phyloP scores from a whole-genome alignment of 805 yeast species.

The Wickerhamiella azymoides region DNA sequence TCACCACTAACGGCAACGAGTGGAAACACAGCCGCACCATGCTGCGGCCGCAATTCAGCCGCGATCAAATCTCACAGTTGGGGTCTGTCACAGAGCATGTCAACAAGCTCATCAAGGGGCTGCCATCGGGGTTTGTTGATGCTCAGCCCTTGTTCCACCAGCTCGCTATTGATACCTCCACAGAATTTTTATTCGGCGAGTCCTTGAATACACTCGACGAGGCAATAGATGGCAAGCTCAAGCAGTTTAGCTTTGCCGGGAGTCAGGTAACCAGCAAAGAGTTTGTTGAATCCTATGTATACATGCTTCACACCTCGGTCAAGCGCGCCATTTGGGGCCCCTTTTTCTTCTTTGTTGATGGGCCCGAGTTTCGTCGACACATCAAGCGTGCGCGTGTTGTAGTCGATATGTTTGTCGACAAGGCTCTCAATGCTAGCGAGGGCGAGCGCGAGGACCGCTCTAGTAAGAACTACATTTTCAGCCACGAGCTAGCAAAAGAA shows the following conservation, averaged over 20 bases:
- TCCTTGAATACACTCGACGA: conserved; percentile 18
- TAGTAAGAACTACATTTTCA: conserved; percentile 28
- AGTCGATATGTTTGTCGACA: conserved; percentile 24
- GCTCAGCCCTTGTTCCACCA: conserved; percentile 17
- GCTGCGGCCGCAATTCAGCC: conserved; percentile 25
- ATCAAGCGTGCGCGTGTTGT: conserved; percentile 22
- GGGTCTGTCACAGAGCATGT: conserved; percentile 15
- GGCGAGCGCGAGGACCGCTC: conserved; percentile 21
- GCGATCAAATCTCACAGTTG: conserved; percentile 24
- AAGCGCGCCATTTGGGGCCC: conserved; percentile 16
- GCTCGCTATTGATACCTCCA: conserved; percentile 20
- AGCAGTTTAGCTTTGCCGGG: background rate
- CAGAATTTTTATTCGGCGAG: conserved; percentile 23
- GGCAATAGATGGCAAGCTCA: conserved; percentile 2
- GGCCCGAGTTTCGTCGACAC: conserved; percentile 26
- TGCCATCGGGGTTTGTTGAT: conserved; percentile 20
- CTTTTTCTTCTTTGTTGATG: conserved; percentile 16
- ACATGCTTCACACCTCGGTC: conserved; percentile 14
- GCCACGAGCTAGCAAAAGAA: conserved; percentile 32
- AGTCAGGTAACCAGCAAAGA: conserved; percentile 14
- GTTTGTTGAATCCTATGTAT: conserved; percentile 19
- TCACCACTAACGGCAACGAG: conserved; percentile 24
- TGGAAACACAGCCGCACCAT: conserved; percentile 26
- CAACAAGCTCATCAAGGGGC: conserved; percentile 8
- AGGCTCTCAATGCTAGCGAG: conserved; percentile 12